Conservation (phyloP, 108 stramenopile genomes). For the Conticribra guillardii region DNA sequence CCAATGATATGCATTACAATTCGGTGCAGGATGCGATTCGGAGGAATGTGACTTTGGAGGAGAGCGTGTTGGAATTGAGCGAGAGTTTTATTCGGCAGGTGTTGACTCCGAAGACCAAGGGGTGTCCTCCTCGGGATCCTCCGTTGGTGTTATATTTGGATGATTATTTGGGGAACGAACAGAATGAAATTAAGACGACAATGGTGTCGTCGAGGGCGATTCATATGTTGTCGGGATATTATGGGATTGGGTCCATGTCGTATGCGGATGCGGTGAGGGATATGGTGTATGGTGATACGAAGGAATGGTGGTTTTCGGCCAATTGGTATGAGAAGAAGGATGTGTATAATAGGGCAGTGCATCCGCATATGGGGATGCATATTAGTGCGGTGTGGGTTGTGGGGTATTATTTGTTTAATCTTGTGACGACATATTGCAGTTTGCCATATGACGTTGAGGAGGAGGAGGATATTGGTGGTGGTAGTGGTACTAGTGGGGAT, state of each 20-base stretch:
- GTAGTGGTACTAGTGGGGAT: not conserved
- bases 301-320: slow-evolving; percentile 65
- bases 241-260: slow-evolving; percentile 68
- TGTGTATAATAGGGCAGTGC: slow-evolving; percentile 67
- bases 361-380: slow-evolving; percentile 84
- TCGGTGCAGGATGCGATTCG: slow-evolving; percentile 44
- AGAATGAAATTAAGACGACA: slow-evolving; percentile 62
- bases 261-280: slow-evolving; percentile 80
- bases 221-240: slow-evolving; percentile 70
- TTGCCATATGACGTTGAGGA: slow-evolving; percentile 19
- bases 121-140: slow-evolving; percentile 40
- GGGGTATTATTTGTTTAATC: slow-evolving; percentile 72
- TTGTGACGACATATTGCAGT: slow-evolving; percentile 70
- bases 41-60: slow-evolving; percentile 60
- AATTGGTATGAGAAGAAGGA: slow-evolving; percentile 57
- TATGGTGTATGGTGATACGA: slow-evolving; percentile 71
- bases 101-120: slow-evolving; percentile 42
- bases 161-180: slow-evolving; percentile 86
- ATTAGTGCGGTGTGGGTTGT: slow-evolving; percentile 64
- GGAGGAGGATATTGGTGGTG: not conserved
- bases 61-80: slow-evolving; percentile 65
- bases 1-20: slow-evolving; percentile 85
- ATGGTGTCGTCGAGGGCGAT: slow-evolving; percentile 61
- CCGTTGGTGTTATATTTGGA: slow-evolving; percentile 76
- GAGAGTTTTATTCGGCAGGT: slow-evolving; percentile 67